Conservation (phyloP, 345 rosid genomes). For the Citrus mangshanensis region DNA sequence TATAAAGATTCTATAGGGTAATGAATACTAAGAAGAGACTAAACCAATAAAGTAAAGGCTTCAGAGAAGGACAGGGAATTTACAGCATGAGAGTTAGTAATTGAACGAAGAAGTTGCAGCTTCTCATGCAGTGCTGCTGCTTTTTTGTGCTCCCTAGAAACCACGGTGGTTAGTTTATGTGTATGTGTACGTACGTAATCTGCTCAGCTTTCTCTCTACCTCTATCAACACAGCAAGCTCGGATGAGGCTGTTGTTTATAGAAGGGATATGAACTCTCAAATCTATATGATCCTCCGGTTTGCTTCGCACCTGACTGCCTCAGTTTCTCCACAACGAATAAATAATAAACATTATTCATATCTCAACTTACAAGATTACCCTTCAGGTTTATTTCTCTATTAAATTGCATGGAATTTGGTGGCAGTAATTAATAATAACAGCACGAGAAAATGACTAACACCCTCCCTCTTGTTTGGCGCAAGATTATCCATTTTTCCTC, state of each 20-base stretch:
- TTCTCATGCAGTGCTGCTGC: constrained; percentile 45
- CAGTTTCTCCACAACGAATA: constrained; percentile 26
- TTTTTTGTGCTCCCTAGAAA: constrained; percentile 57
- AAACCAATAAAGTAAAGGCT: constrained; percentile 11
- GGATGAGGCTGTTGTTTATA: constrained; percentile 16
- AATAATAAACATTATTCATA: constrained; percentile 10
- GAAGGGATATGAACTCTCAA: constrained; percentile 33
- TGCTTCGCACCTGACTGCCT: constrained; percentile 39
- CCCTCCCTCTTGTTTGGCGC: too few relatives aligned
- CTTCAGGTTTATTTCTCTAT: not conserved
- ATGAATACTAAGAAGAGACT: not conserved
- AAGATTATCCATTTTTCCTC: too few relatives aligned
- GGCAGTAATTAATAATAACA: not conserved
- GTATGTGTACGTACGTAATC: not conserved
- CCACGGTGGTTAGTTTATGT: constrained; percentile 20
- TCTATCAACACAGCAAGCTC: constrained; percentile 18
- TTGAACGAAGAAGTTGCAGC: constrained; percentile 53
- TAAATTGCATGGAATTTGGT: not conserved
- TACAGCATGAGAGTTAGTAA: constrained; percentile 49
- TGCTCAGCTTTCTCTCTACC: not conserved
- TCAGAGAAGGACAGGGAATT: constrained; percentile 19
- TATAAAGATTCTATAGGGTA: not conserved
- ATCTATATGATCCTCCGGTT: constrained; percentile 33
- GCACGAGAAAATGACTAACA: too few relatives aligned
- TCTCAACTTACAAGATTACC: constrained; percentile 35